phyloP scores from a whole-genome alignment of 805 yeast species.

The Pichia eremophila region DNA sequence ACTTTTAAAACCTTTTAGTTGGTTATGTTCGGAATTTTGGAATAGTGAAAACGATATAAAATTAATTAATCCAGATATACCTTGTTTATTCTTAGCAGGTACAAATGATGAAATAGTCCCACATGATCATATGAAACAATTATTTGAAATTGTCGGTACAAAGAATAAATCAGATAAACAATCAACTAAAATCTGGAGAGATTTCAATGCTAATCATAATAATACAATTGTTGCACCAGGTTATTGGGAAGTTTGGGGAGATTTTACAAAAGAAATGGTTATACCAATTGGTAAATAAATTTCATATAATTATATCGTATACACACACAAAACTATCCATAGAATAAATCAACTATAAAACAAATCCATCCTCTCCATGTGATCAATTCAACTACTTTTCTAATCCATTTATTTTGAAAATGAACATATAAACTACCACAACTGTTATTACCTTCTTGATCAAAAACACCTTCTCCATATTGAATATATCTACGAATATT shows the following conservation, averaged over 20 bases:
- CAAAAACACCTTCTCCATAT: conserved; percentile 75
- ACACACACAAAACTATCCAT: conserved; percentile 17
- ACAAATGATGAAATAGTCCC: conserved; percentile 85
- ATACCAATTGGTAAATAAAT: conserved; percentile 24
- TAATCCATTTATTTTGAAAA: conserved; percentile 17
- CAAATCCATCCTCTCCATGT: conserved; percentile 41
- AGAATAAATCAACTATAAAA: conserved; percentile 31
- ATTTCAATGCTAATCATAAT: conserved; percentile 66
- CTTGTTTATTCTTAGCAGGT: conserved; percentile 67
- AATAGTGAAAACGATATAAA: conserved; percentile 56
- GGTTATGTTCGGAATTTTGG: conserved; percentile 76
- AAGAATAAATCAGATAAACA: conserved; percentile 36
- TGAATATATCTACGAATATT: conserved; percentile 63
- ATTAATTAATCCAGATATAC: conserved; percentile 42
- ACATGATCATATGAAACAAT: conserved; percentile 63
- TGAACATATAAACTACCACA: conserved; percentile 44
- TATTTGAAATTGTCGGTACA: conserved; percentile 27
- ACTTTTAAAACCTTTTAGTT: conserved; percentile 33
- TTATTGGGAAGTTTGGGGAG: conserved; percentile 65
- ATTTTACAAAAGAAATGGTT: conserved; percentile 39
- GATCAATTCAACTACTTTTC: conserved; percentile 25
- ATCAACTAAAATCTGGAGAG: conserved; percentile 40
- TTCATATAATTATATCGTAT: neutral
- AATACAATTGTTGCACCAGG: conserved; percentile 68
- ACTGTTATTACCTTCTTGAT: conserved; percentile 69